Evolutionary conservation across 2,329 filamentous ascomycete genomes (phyloP), one percentile per base, ranked within the genome.

Genomic region (Fusarium oxysporum): DNA sequence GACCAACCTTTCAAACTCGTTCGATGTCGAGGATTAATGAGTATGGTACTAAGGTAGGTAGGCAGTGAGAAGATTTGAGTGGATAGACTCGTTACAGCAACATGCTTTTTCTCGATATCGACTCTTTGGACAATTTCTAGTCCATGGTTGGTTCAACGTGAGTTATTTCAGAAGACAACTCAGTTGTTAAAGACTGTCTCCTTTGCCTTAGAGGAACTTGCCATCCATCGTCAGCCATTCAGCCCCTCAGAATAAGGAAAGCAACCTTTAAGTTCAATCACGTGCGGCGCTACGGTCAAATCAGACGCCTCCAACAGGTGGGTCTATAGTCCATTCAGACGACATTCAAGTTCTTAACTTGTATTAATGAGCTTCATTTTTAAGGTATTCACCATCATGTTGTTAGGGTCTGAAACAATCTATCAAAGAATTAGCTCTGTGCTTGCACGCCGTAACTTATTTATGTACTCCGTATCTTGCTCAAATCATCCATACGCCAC

Each of bases 171-270:
- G 59, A 63, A 65, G 64, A 74, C 67, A 70, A 62, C 44, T 57
- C 62, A 77, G 68, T 75, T 66, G 62, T 68, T 59, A 77, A 58
- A 65, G 68, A 28, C 32, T 56, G 62, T 51, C 47, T 57, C 67
- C 44, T 68, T 71, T 67, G 62, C 74, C 60, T 70, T 63, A 67
- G 54, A 77, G 75, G 65, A 75, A 72, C 74, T 78, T 68, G 57
- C 69, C 56, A 41, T 67, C 62, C 48, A 73, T 62, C 45, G 73
- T 78, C 76, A 78, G 73, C 76, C 72, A 77, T 73, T 73, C 71
- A 68, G 74, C 76, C 76, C 76, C 76, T 78, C 76, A 74, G 65
- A 65, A 70, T 73, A 55, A 50, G 68, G 69, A 74, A 77, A 77
- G 73, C 62, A 70, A 71, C 70, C 68, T 67, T 73, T 62, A 61